These are phyloP conservation scores for Lentinula raphanica DNA, from an alignment of 768 basidiomycete species.

Conservation along the genomic window DNA sequence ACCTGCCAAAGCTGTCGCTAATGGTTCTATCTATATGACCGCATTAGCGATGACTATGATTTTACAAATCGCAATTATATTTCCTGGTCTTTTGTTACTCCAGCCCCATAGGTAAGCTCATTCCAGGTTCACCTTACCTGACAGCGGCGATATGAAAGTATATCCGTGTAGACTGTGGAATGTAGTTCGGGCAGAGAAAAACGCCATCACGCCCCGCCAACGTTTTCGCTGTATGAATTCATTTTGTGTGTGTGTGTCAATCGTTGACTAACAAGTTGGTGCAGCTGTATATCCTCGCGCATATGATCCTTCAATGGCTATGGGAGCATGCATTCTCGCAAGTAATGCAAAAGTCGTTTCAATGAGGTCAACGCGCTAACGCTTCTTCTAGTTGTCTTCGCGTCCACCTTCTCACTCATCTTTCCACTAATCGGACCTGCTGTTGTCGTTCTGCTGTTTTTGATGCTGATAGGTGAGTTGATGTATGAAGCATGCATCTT, in stretches of 20 bases:
- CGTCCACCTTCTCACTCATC: conserved; percentile 66
- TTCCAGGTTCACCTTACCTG: neutral
- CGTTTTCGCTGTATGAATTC: conserved; percentile 61
- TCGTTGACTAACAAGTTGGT: conserved; percentile 4
- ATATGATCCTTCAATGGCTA: conserved; percentile 66
- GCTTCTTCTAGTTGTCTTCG: conserved; percentile 44
- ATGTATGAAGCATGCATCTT: neutral
- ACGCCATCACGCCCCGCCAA: conserved; percentile 71
- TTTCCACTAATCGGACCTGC: conserved; percentile 76
- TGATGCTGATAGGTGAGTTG: conserved; percentile 61
- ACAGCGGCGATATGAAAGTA: neutral
- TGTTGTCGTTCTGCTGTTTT: conserved; percentile 56
- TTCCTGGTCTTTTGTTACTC: conserved; percentile 68
- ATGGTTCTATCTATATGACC: conserved; percentile 70
- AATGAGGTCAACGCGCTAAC: neutral
- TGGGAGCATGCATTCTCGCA: conserved; percentile 60
- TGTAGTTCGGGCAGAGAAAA: conserved; percentile 48
- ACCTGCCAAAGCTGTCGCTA: conserved; percentile 43
- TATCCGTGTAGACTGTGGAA: conserved; percentile 42
- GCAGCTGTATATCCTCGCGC: conserved; percentile 65
- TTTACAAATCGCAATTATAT: conserved; percentile 60
- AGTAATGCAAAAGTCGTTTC: conserved; percentile 9
- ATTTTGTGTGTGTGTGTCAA: conserved; percentile 5
- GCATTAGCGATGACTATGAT: conserved; percentile 53
- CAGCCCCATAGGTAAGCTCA: conserved; percentile 40